A percentile compares a stretch with the other conserved stretches of the same genome.
Evolutionary conservation across 495 filamentous ascomycete genomes (phyloP).

Genomic region (Cryomyces antarcticus): DNA sequence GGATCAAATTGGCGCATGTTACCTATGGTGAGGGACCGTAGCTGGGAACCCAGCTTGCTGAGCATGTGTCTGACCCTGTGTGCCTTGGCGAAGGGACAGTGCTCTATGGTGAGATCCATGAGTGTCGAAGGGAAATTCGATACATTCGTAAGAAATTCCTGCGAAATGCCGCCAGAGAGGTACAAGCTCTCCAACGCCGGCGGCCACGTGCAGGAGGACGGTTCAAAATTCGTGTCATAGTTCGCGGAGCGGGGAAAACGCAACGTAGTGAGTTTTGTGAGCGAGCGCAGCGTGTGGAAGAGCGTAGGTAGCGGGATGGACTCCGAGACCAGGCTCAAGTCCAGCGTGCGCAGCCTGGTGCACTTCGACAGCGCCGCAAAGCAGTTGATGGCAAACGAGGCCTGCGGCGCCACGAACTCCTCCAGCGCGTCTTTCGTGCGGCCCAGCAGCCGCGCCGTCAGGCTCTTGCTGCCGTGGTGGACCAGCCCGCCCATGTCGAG

Average conservation of each 20-base stretch:
- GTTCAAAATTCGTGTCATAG: conserved; percentile 8
- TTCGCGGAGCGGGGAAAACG: conserved; percentile 34
- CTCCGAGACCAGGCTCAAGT: conserved; percentile 39
- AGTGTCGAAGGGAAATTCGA: neutral
- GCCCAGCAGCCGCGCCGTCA: conserved; percentile 42
- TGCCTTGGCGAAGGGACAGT: neutral
- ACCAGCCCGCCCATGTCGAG: conserved; percentile 40
- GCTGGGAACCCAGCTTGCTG: neutral
- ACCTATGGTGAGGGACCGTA: neutral
- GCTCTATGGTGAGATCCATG: neutral
- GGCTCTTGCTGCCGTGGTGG: conserved; percentile 43
- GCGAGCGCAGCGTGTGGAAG: conserved; percentile 29
- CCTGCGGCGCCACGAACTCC: conserved; percentile 42
- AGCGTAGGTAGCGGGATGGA: conserved; percentile 29
- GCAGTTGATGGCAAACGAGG: conserved; percentile 42
- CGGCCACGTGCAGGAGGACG: conserved; percentile 22
- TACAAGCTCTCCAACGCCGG: conserved; percentile 22
- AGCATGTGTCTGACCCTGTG: neutral
- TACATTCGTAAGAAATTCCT: neutral
- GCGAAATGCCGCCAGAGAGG: conserved; percentile 18
- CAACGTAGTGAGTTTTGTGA: conserved; percentile 28
- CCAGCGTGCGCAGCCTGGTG: conserved; percentile 28
- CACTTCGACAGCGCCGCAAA: conserved; percentile 46
- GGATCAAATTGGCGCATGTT: neutral
- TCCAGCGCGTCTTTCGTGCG: conserved; percentile 35